Percentiles rank a stretch among this genome's conserved stretches.
Evolutionary conservation across 805 yeast species (phyloP).

Genomic region (Saturnispora silvae): DNA sequence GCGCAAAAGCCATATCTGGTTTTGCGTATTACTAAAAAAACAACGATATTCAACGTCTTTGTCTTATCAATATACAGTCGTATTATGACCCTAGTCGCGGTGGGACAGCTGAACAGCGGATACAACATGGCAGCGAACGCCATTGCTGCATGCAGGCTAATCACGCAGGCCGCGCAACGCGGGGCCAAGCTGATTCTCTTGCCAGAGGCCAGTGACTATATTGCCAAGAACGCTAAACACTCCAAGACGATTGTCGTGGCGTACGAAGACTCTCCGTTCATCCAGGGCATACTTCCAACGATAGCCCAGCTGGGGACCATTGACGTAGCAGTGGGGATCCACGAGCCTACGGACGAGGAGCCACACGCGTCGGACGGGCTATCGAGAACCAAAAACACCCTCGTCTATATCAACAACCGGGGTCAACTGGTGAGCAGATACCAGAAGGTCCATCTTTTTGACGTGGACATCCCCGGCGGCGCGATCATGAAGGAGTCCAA

Average conservation of each 20-base stretch:
- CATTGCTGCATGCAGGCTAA: constrained; percentile 43
- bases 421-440: constrained; percentile 65
- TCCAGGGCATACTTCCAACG: constrained; percentile 9
- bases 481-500: constrained; percentile 70
- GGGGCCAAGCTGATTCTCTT: constrained; percentile 66
- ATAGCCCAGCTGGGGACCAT: constrained; percentile 18
- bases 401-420: constrained; percentile 53
- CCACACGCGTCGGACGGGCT: neutral
- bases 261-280: constrained; percentile 32
- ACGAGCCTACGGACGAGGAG: constrained; percentile 49
- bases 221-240: constrained; percentile 59
- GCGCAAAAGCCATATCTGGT: no score
- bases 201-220: constrained; percentile 91
- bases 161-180: constrained; percentile 48
- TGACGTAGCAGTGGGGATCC: constrained; percentile 78
- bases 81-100: constrained; percentile 54
- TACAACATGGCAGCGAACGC: constrained; percentile 52
- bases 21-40: no score
- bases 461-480: constrained; percentile 74
- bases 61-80: no score
- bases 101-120: constrained; percentile 79
- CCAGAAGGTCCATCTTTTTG: constrained; percentile 83
- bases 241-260: constrained; percentile 48
- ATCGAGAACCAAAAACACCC: constrained; percentile 56
- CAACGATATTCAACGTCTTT: no score